phyloP scores from a whole-genome alignment of 805 yeast species.

The Zygosaccharomyces rouxii region DNA sequence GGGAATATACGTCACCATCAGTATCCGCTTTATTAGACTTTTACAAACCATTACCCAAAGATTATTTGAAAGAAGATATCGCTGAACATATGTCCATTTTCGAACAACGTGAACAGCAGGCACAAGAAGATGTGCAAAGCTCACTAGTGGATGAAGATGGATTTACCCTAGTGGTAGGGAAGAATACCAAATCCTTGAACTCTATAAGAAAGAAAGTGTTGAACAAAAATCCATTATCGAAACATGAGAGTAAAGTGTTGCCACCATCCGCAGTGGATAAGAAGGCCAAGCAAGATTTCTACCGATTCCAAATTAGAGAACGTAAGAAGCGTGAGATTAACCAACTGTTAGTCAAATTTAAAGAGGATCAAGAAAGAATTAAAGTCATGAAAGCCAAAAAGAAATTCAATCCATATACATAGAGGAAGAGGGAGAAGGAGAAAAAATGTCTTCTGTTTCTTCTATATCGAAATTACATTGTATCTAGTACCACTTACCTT shows the following conservation, averaged over 20 bases:
- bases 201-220: slow-evolving; percentile 33
- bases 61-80: slow-evolving; percentile 50
- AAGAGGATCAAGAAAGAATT: slow-evolving; percentile 85
- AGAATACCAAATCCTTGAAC: slow-evolving; percentile 71
- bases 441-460: neutral
- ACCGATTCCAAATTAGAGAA: slow-evolving; percentile 93
- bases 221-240: slow-evolving; percentile 33
- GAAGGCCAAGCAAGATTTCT: slow-evolving; percentile 82
- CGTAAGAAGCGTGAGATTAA: slow-evolving; percentile 90
- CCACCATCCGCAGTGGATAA: slow-evolving; percentile 47
- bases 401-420: slow-evolving; percentile 77
- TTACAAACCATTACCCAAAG: slow-evolving; percentile 44
- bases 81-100: slow-evolving; percentile 61
- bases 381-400: slow-evolving; percentile 72
- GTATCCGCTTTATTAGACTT: slow-evolving; percentile 41
- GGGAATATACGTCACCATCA: slow-evolving; percentile 35
- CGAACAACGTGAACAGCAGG: slow-evolving; percentile 63
- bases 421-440: neutral
- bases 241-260: slow-evolving; percentile 25
- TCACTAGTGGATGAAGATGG: slow-evolving; percentile 87
- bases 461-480: slow-evolving; percentile 13
- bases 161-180: slow-evolving; percentile 83
- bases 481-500: neutral
- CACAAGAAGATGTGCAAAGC: slow-evolving; percentile 51
- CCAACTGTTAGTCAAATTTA: slow-evolving; percentile 75